phyloP scores from a whole-genome alignment of 805 yeast species.

The Lipomyces oligophaga region DNA sequence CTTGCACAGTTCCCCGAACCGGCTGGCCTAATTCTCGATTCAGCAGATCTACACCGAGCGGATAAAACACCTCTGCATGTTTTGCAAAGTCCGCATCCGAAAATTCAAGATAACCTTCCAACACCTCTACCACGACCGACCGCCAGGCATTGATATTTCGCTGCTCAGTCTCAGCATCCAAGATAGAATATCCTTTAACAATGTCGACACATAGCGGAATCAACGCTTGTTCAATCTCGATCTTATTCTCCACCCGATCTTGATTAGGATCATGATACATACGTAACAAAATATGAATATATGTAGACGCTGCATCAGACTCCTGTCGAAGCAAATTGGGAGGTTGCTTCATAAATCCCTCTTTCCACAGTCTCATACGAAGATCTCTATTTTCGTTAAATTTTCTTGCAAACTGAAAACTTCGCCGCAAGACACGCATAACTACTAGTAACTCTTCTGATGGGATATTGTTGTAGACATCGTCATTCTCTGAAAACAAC shows the following conservation, averaged over 20 bases:
- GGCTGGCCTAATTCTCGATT: conserved; percentile 39
- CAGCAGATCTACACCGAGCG: conserved; percentile 36
- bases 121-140: conserved; percentile 85
- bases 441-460: conserved; percentile 57
- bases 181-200: conserved; percentile 60
- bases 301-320: conserved; percentile 82
- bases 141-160: conserved; percentile 82
- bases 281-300: conserved; percentile 72
- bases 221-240: conserved; percentile 50
- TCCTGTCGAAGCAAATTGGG: conserved; percentile 93
- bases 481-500: conserved; percentile 54
- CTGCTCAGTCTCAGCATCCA: conserved; percentile 69
- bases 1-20: conserved; percentile 38
- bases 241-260: conserved; percentile 46
- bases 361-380: conserved; percentile 83
- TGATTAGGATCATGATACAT: conserved; percentile 66
- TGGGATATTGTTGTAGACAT: conserved; percentile 67
- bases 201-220: conserved; percentile 61
- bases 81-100: conserved; percentile 50
- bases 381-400: conserved; percentile 87
- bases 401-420: conserved; percentile 77
- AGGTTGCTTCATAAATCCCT: conserved; percentile 85
- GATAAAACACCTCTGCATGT: conserved; percentile 34
- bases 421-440: conserved; percentile 56
- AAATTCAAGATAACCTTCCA: conserved; percentile 75